Base-by-base conservation (phyloP, 1,284 basidiomycete genomes). In the Papiliotrema terrestris region DNA sequence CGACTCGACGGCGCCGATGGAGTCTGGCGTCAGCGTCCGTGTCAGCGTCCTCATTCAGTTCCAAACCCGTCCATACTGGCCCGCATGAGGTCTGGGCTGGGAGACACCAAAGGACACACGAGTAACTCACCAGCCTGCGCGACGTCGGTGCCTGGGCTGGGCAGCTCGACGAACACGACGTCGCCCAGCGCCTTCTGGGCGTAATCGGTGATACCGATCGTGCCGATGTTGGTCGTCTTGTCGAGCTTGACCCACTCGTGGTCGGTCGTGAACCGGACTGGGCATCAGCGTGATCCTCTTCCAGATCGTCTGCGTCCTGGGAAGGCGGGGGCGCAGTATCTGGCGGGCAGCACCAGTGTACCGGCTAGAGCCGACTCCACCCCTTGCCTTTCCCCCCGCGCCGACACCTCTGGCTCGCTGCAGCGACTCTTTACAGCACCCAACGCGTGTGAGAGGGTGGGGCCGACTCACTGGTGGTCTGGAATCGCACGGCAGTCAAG, bases 81-180 rank as follows among this genome's bases (percentile, higher is more conserved):
- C n/a, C n/a, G n/a, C n/a, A n/a, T n/a, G n/a, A n/a, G n/a, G n/a
- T n/a, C n/a, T n/a, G n/a, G n/a, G n/a, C n/a, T n/a, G n/a, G n/a
- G n/a, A n/a, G n/a, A n/a, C n/a, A n/a, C n/a, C n/a, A n/a, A n/a
- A n/a, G n/a, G n/a, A n/a, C n/a, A n/a, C n/a, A n/a, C n/a, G n/a
- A n/a, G n/a, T n/a, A 22, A 72, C 80, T 68, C 62, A 96, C 95
- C 91, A 67, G 91, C 92, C 76, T 87, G 80, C 37, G 77, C 74
- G 55, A 98, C 81, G 62, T 84, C 78, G 2, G 82, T 81, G 9
- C 88, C 91, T n/a, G 82, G 73, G 14, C 76, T 66, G 2, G 92
- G 91, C 52, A 98, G 83, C 76, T 98, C 96, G 54, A 98, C 92
- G 78, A 92, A 99, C 48, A 98, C 95, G 55, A 98, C 92, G 76